Base-by-base conservation (phyloP, 1,284 basidiomycete genomes). In the Xerocomus nothofagi region DNA sequence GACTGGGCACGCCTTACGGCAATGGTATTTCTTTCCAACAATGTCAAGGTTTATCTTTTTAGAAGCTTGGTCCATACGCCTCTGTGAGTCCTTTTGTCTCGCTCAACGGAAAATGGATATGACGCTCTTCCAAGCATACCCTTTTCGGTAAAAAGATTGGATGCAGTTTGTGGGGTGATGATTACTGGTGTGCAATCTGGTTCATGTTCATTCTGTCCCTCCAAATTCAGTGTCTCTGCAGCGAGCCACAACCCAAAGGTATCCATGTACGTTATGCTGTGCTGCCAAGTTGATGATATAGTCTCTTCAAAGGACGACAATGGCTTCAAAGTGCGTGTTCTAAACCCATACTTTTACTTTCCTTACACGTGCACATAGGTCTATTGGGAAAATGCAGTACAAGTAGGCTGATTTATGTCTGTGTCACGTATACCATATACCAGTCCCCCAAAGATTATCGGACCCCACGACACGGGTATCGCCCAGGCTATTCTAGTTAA, bases 221-320 rank as follows among this genome's bases (percentile, higher is more conserved):
- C 15, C 4, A 15, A 50, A 15, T 33, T 51, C 26, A 49, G 44
- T 38, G 14, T 11, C 18, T 32, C 51, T 30, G 8, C 44, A 87
- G 90, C 90, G 6, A 89, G 86, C 54, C 89, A 92, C 59, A 92
- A 92, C 61, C 90, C 90, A 0, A 91, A 90, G 80, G 88, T 86
- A 60, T 41, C 57, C 44, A 23, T 34, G n/a, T 14, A 17, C 34
- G 11, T 33, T 3, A 23, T 39, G 34, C 17, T 41, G 21, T 36
- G 31, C 29, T 53, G 32, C 39, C 18, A 20, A 33, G 1, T 21
- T 41, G 20, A 37, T 48, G 24, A 59, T 48, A 23, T 43, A 44
- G 23, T 39, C 26, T 39, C 15, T 31, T 32, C 15, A 26, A 29
- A 88, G 87, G 70, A 87, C 63, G 91, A 93, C 60, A 93, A 93